phyloP scores from a whole-genome alignment of 2,329 filamentous ascomycete species.

The Aspergillus sp. region DNA sequence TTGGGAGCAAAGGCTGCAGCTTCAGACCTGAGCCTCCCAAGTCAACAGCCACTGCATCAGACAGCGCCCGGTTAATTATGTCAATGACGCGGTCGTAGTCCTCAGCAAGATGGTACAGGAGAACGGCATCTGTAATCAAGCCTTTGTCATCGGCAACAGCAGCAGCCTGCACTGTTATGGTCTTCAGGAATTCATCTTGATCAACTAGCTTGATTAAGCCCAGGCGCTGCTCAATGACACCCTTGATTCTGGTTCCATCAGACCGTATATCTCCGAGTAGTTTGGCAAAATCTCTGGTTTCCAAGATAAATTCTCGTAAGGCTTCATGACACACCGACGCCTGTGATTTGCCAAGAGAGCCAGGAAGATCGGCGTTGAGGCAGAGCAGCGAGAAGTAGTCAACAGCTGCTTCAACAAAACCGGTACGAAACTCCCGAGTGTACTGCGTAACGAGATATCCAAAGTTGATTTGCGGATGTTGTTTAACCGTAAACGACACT shows the following conservation, averaged over 20 bases:
- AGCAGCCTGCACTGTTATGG: constrained; percentile 89
- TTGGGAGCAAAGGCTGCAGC: constrained; percentile 72
- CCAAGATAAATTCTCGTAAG: constrained; percentile 86
- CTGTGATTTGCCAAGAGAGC: constrained; percentile 68
- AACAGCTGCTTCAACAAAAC: constrained; percentile 79
- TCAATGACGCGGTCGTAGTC: constrained; percentile 92
- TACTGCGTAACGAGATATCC: constrained; percentile 90
- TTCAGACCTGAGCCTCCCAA: constrained; percentile 74
- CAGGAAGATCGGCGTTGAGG: constrained; percentile 76
- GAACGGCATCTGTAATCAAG: constrained; percentile 83
- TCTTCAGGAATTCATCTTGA: constrained; percentile 77
- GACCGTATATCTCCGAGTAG: constrained; percentile 84
- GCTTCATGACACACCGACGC: constrained; percentile 83
- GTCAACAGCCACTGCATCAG: constrained; percentile 80
- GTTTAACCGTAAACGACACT: constrained; percentile 50
- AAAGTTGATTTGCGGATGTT: constrained; percentile 79
- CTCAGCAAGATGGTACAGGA: constrained; percentile 88
- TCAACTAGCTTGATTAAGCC: constrained; percentile 71
- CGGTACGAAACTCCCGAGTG: constrained; percentile 89
- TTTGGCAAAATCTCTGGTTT: constrained; percentile 91
- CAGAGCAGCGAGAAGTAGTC: constrained; percentile 91
- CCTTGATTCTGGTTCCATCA: constrained; percentile 77
- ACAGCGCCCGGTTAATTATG: constrained; percentile 83
- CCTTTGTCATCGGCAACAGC: constrained; percentile 91
- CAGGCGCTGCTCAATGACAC: constrained; percentile 79